These are phyloP conservation scores for Plasmodium knowlesi DNA, from an alignment of 169 alveolate species.

Conservation along the genomic window DNA sequence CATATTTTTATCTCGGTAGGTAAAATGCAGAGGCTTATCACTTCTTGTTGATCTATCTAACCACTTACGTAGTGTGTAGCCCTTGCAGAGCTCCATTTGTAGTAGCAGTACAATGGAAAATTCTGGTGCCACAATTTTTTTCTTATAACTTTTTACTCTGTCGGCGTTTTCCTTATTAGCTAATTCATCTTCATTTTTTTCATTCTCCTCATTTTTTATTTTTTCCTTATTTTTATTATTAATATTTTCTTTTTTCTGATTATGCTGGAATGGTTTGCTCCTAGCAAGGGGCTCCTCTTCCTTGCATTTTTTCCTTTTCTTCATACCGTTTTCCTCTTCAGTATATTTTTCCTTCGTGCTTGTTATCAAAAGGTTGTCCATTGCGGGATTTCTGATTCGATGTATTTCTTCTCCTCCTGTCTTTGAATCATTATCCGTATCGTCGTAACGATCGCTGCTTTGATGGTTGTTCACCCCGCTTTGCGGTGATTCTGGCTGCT, in stretches of 20 bases:
- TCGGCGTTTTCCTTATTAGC: constrained; percentile 57
- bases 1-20: constrained; percentile 72
- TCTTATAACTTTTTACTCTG: constrained; percentile 46
- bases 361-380: neutral
- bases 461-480: neutral
- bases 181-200: constrained; percentile 54
- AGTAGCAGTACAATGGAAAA: constrained; percentile 85
- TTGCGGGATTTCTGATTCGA: neutral
- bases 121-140: constrained; percentile 74
- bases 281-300: neutral
- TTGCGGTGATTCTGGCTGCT: neutral
- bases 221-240: constrained; percentile 77
- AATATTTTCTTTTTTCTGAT: constrained; percentile 77
- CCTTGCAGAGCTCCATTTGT: constrained; percentile 91
- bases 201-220: constrained; percentile 37
- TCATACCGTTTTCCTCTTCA: no score
- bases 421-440: neutral
- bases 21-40: constrained; percentile 77
- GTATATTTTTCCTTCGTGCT: neutral
- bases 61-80: constrained; percentile 91
- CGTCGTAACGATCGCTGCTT: neutral
- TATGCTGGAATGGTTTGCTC: neutral
- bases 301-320: no score
- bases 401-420: no score
- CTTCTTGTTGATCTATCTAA: constrained; percentile 82